phyloP scores from a whole-genome alignment of 768 basidiomycete species.

The Cytidiella melzeri region DNA sequence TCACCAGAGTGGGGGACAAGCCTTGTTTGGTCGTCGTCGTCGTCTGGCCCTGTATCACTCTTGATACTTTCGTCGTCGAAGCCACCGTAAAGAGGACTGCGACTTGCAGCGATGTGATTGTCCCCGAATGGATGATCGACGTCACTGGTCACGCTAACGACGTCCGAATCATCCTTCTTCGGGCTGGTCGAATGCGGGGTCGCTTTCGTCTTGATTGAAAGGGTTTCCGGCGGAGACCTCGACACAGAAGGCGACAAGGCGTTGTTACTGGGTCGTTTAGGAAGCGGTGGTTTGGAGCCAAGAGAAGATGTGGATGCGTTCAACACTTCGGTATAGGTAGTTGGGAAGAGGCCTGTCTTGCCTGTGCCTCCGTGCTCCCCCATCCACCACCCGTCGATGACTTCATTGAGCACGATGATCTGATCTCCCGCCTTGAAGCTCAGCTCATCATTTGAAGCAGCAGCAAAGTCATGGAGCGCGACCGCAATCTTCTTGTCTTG shows the following conservation, averaged over 20 bases:
- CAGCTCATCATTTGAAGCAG: constrained; percentile 72
- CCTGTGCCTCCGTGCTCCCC: constrained; percentile 56
- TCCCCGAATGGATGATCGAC: constrained; percentile 45
- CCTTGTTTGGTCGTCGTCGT: constrained; percentile 39
- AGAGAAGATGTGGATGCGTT: constrained; percentile 23
- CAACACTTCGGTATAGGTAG: constrained; percentile 58
- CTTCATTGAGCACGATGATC: constrained; percentile 71
- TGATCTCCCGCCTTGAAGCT: constrained; percentile 69
- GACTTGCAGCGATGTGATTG: constrained; percentile 35
- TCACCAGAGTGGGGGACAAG: constrained; percentile 5
- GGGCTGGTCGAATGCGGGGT: not conserved
- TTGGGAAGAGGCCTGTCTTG: constrained; percentile 75
- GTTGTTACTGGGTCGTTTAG: constrained; percentile 13
- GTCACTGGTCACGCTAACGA: constrained; percentile 26
- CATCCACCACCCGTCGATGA: constrained; percentile 89
- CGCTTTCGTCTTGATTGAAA: constrained; percentile 2
- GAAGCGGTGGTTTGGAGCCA: constrained; percentile 19
- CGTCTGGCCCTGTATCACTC: constrained; percentile 25
- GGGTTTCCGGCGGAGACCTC: constrained; percentile 25
- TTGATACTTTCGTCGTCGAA: constrained; percentile 38
- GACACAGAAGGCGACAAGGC: constrained; percentile 9
- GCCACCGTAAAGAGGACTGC: constrained; percentile 40
- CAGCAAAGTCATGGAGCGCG: constrained; percentile 66
- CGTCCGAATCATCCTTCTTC: not conserved
- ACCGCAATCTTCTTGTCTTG: constrained; percentile 44